Evolutionary conservation across 805 yeast species (phyloP).

Genomic region (Kluyveromyces wickerhamii): DNA sequence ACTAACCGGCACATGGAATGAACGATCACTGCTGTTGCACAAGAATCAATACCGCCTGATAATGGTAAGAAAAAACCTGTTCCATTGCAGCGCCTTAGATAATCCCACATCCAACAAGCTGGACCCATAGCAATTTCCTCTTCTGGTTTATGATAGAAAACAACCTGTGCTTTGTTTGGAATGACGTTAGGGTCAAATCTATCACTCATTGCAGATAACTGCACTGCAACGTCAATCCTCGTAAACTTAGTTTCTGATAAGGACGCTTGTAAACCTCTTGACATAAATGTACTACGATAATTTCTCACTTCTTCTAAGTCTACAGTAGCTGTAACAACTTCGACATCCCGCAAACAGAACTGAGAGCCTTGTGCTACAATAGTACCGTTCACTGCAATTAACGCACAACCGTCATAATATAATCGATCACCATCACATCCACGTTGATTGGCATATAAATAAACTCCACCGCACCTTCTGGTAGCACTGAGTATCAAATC

Average conservation of each 20-base stretch:
- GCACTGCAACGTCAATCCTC: constrained; percentile 53
- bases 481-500: constrained; percentile 87
- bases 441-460: constrained; percentile 86
- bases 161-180: constrained; percentile 47
- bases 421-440: constrained; percentile 98
- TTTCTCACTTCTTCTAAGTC: constrained; percentile 86
- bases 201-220: constrained; percentile 51
- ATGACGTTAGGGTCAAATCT: constrained; percentile 52
- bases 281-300: constrained; percentile 60
- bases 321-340: constrained; percentile 90
- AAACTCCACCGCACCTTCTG: constrained; percentile 92
- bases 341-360: constrained; percentile 84
- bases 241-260: constrained; percentile 33
- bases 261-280: constrained; percentile 66
- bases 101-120: constrained; percentile 99
- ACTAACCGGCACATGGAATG: constrained; percentile 91
- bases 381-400: constrained; percentile 85
- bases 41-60: constrained; percentile 96
- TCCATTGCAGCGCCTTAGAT: constrained; percentile 80
- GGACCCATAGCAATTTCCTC: constrained; percentile 98
- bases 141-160: constrained; percentile 72
- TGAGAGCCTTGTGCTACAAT: constrained; percentile 92
- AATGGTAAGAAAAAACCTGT: constrained; percentile 90
- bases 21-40: constrained; percentile 94
- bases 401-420: constrained; percentile 95